Evolutionary conservation across 768 basidiomycete genomes (phyloP).

Genomic region (Panaeolus papilionaceus): DNA sequence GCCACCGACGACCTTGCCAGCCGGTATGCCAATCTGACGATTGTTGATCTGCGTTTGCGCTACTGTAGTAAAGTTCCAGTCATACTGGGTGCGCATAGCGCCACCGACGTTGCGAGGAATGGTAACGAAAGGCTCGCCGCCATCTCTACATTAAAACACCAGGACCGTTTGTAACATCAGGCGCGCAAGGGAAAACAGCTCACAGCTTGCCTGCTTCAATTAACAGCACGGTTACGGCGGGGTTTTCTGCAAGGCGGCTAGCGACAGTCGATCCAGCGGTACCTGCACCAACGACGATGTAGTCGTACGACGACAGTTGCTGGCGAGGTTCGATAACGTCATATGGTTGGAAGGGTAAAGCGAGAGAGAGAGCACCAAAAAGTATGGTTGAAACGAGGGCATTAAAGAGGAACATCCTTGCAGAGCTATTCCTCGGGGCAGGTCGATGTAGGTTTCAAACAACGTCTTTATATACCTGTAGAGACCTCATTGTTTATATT

Average conservation of each 20-base stretch:
- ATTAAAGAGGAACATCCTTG: not conserved
- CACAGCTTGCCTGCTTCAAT: slow-evolving; percentile 8
- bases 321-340: not conserved
- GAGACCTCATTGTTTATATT: too few relatives aligned
- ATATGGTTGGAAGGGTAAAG: not conserved
- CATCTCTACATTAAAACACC: not conserved
- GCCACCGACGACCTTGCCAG: not conserved
- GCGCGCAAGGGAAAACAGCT: not conserved
- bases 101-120: not conserved
- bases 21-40: slow-evolving; percentile 26
- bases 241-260: slow-evolving; percentile 8
- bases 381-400: not conserved
- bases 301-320: not conserved
- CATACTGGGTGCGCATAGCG: not conserved
- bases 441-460: too few relatives aligned
- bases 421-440: not conserved
- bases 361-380: not conserved
- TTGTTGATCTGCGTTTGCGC: not conserved
- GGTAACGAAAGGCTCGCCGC: not conserved
- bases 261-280: slow-evolving; percentile 1
- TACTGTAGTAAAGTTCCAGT: not conserved
- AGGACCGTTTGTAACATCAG: too few relatives aligned
- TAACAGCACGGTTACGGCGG: not conserved
- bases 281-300: too few relatives aligned
- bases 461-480: too few relatives aligned